Base-by-base conservation (phyloP, 768 basidiomycete species). In the Neoboletus brunneissimus region DNA sequence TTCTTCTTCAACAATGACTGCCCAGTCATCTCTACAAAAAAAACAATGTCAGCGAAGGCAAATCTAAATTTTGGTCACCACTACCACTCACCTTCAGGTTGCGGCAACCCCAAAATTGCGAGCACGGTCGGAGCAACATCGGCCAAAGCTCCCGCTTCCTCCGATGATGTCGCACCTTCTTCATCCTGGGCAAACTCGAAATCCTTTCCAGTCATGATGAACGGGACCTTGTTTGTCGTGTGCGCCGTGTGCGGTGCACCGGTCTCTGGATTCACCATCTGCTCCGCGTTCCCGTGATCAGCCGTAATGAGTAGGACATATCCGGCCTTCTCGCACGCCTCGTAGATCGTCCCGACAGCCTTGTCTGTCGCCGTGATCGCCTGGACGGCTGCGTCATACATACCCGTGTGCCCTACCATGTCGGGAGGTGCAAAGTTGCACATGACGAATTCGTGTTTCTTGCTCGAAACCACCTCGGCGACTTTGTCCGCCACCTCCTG, bases 341-440 rank as follows among this genome's bases (percentile, higher is more conserved):
- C 79, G 73, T 90, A 91, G 58, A 96, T 83, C 5, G 88, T 90
- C 57, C 87, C 89, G 43, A 97, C 94, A 9, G 94, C 94, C 58
- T 81, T 81, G 73, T 98, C 94, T 1, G 94, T 97, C n/a, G 85
- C 83, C 2, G 82, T 77, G 70, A 97, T 89, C 6, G 94, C 95
- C 59, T 87, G 75, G 35, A 96, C 90, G 1, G 95, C 94, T 0
- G 95, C 94, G 2, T 96, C 92, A 73, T 84, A 96, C 27, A 88
- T 76, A 56, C 94, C 95, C 0, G 94, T 97, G 74, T 96, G 95
- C 35, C 95, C 94, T 51, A 96, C 94, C 94, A 97, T 96, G 67
- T 98, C 94, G 5, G 94, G 94, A 35, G 94, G 94, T 4, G 94
- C 94, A 72, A 96, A 97, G 76, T 96, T 97, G 78, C 93, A 96